These are phyloP conservation scores for Fusarium setosum DNA, from an alignment of 2,329 filamentous ascomycete species.

Conservation along the genomic window DNA sequence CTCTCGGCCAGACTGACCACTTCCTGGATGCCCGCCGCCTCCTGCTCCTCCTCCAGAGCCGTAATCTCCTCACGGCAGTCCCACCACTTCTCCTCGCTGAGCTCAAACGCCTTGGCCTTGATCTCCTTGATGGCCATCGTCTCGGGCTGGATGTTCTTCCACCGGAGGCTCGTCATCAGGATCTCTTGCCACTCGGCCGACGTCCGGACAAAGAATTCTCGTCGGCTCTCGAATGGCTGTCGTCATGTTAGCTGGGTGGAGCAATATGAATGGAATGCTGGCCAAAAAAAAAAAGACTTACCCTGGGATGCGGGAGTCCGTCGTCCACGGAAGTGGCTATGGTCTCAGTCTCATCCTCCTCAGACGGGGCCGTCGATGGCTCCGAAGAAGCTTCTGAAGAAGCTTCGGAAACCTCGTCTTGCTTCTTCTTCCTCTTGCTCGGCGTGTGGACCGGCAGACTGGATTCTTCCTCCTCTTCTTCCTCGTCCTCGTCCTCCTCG, in stretches of 20 bases:
- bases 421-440: slow-evolving; percentile 68
- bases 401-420: slow-evolving; percentile 54
- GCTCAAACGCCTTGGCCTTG: slow-evolving; percentile 88
- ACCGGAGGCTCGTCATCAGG: slow-evolving; percentile 79
- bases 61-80: slow-evolving; percentile 95
- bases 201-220: slow-evolving; percentile 92
- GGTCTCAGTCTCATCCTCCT: slow-evolving; percentile 61
- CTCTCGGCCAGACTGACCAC: slow-evolving; percentile 88
- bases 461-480: slow-evolving; percentile 62
- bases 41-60: slow-evolving; percentile 93
- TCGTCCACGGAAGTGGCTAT: slow-evolving; percentile 72
- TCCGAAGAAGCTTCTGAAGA: slow-evolving; percentile 48
- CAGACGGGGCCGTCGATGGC: slow-evolving; percentile 40
- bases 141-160: slow-evolving; percentile 74
- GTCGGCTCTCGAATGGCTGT: slow-evolving; percentile 87
- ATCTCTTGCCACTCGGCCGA: slow-evolving; percentile 92
- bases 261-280: not conserved
- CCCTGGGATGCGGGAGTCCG: slow-evolving; percentile 76
- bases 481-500: slow-evolving; percentile 67
- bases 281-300: slow-evolving; percentile 45
- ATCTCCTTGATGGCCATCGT: slow-evolving; percentile 87
- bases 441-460: slow-evolving; percentile 58
- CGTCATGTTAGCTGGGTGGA: not conserved
- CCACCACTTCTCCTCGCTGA: slow-evolving; percentile 99
- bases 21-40: slow-evolving; percentile 93